Base-by-base conservation (phyloP, 2,329 filamentous ascomycete species). In the Knufia petricola region DNA sequence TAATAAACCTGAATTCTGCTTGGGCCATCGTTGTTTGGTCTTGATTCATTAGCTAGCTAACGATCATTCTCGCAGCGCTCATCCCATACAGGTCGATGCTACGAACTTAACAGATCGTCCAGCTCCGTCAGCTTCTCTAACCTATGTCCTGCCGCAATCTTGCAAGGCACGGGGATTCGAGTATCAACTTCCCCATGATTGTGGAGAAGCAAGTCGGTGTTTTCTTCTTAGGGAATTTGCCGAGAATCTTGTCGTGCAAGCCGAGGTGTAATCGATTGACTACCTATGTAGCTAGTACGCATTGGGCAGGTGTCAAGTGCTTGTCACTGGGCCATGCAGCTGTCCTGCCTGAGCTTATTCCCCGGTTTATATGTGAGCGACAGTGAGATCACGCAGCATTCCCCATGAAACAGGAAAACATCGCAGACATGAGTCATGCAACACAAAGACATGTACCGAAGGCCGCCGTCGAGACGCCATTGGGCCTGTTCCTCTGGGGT, bases 401-500 rank as follows among this genome's bases (percentile, higher is more conserved):
- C n/a, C n/a, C n/a, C n/a, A n/a, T n/a, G n/a, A n/a, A n/a, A n/a
- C 31, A 30, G 19, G 20, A 37, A 15, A 32, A 47, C 30, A 47
- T 47, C 17, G 34, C 24, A 13, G 17, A 12, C 26, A 45, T 28
- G 42, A 3, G 17, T 8, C 42, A 17, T 3, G 6, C 34, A n/a
- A 37, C 24, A 30, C 39, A 46, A n/a, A 41, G 53, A 46, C 51
- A 57, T 30, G 57, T 58, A 20, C 56, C 55, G 45, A 52, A 50
- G 26, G 26, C 53, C 20, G 46, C 49, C 17, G 52, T 21, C 10
- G 52, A 55, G 20, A 55, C 47, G 6, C 51, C 52, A 17, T 52
- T 59, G 19, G 52, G 49, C 13, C 36, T 56, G 13, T 59, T 59
- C 23, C 54, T 59, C n/a, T 59, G 56, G 56, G 55, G 56, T 23